Percentiles rank a stretch among this genome's conserved stretches.
Conservation (phyloP, 345 rosid species). For the Eutrema yunnanense region DNA sequence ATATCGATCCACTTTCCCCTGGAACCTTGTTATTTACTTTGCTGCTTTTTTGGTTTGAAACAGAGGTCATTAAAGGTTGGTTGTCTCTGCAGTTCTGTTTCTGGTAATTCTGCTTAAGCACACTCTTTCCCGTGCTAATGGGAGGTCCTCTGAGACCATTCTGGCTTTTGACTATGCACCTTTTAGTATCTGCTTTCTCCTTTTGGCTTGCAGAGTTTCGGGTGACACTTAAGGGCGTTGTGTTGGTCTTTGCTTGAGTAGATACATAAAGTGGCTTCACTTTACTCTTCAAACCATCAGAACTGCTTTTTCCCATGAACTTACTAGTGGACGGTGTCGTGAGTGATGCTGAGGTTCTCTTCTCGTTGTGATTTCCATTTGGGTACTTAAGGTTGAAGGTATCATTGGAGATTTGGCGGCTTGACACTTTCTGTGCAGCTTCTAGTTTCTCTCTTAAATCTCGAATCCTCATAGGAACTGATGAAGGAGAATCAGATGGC, state of each 20-base stretch:
- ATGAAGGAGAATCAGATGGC: constrained; percentile 40
- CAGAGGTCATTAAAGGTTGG: constrained; percentile 34
- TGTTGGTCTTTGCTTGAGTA: constrained; percentile 41
- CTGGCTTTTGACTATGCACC: constrained; percentile 33
- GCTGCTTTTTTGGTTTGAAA: constrained; percentile 34
- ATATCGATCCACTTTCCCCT: constrained; percentile 28
- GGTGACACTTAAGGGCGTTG: constrained; percentile 16
- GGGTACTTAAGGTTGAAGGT: constrained; percentile 18
- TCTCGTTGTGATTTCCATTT: constrained; percentile 38
- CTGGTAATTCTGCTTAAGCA: constrained; percentile 63
- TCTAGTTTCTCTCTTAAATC: constrained; percentile 79
- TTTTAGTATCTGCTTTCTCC: constrained; percentile 41
- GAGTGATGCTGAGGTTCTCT: constrained; percentile 17
- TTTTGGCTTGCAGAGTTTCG: constrained; percentile 36
- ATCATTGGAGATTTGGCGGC: constrained; percentile 36
- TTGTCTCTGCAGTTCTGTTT: constrained; percentile 60
- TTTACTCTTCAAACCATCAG: constrained; percentile 37
- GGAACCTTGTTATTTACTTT: constrained; percentile 35
- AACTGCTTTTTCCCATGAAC: constrained; percentile 28
- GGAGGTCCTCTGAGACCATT: constrained; percentile 39
- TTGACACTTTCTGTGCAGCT: constrained; percentile 44
- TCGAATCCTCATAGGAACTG: constrained; percentile 66
- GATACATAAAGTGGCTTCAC: constrained; percentile 37
- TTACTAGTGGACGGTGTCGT: constrained; percentile 17
- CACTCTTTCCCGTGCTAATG: constrained; percentile 32